Evolutionary conservation across 768 basidiomycete genomes (phyloP).

Genomic region (Tulasnella sp.): DNA sequence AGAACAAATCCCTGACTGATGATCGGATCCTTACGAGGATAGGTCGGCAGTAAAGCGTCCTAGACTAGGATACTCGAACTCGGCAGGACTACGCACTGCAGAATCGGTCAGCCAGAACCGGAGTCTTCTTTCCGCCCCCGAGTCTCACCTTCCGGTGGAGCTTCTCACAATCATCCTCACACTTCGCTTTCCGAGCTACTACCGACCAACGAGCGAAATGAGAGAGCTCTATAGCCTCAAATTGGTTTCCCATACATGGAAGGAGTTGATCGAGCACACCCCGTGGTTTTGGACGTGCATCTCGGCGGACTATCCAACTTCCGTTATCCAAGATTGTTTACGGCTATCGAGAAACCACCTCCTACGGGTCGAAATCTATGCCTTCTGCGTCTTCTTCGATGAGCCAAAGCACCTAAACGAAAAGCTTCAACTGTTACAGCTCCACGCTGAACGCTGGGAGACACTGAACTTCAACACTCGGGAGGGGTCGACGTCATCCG

Average conservation of each 20-base stretch:
- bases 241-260: background rate
- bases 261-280: background rate
- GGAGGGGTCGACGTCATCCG: background rate
- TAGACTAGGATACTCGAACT: too few species aligned
- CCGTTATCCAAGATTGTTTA: background rate
- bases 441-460: background rate
- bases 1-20: too few species aligned
- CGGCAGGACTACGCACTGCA: too few species aligned
- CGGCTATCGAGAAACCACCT: background rate
- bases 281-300: background rate
- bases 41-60: too few species aligned
- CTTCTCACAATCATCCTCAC: too few species aligned
- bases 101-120: too few species aligned
- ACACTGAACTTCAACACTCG: background rate
- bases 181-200: too few species aligned
- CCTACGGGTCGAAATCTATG: too few species aligned
- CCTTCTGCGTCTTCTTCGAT: too few species aligned
- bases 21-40: too few species aligned
- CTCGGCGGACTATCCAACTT: background rate
- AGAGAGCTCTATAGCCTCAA: background rate
- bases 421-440: background rate
- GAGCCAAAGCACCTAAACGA: background rate
- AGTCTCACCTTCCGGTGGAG: too few species aligned
- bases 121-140: too few species aligned
- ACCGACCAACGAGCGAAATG: background rate